Conservation (phyloP, 768 basidiomycete genomes). For the Tylopilus subfusipes region DNA sequence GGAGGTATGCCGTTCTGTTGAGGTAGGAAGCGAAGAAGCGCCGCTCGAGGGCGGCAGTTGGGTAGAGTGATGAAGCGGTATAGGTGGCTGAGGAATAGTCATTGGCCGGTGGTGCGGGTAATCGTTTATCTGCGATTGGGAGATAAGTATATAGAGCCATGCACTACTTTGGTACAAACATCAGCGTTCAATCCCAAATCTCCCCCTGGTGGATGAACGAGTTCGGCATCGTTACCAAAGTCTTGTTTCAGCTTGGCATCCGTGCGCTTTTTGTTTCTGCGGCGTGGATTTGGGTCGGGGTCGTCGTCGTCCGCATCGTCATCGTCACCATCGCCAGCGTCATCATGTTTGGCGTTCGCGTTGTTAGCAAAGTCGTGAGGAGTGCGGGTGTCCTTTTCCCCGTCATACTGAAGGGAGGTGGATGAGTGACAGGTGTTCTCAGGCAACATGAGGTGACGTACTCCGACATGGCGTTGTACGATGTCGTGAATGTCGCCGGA, state of each 20-base stretch:
- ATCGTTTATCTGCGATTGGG: constrained; percentile 22
- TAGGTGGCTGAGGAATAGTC: constrained; percentile 33
- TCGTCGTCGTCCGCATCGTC: constrained; percentile 34
- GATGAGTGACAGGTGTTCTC: constrained; percentile 12
- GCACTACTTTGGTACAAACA: constrained; percentile 14
- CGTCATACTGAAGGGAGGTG: constrained; percentile 39
- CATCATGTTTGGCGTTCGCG: constrained; percentile 32
- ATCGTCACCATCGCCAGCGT: constrained; percentile 39
- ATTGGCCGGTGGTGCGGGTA: constrained; percentile 30
- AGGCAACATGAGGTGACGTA: constrained; percentile 19
- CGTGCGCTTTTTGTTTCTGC: constrained; percentile 18
- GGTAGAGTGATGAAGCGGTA: constrained; percentile 29
- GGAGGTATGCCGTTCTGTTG: constrained; percentile 33
- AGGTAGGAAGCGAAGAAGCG: constrained; percentile 31
- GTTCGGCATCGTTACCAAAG: constrained; percentile 21
- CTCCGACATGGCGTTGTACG: constrained; percentile 62
- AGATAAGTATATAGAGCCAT: not conserved
- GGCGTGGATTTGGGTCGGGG: constrained; percentile 24
- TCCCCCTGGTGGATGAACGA: constrained; percentile 9
- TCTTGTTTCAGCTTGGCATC: constrained; percentile 32
- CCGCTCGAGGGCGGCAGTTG: constrained; percentile 21
- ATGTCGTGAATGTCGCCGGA: constrained; percentile 68
- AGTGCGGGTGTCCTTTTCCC: constrained; percentile 47
- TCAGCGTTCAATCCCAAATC: constrained; percentile 25
- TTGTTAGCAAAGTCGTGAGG: constrained; percentile 48